Percentiles rank a stretch among this genome's conserved stretches.
Conservation (phyloP, 2,329 filamentous ascomycete species). For the Blumeria hordei region DNA sequence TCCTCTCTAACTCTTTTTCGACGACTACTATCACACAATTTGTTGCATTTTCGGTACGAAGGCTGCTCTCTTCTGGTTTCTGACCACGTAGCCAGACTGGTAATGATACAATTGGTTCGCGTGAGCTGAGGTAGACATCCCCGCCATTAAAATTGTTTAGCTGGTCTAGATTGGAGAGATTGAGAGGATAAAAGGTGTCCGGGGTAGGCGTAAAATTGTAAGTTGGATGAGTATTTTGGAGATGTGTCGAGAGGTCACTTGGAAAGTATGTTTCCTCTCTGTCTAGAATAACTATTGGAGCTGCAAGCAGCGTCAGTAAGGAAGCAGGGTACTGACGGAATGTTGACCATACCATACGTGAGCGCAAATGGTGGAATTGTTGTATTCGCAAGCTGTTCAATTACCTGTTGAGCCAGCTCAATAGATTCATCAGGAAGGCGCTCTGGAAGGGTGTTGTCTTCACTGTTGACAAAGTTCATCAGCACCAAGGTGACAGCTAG, state of each 20-base stretch:
- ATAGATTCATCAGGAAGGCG: conserved; percentile 4
- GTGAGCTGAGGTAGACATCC: conserved; percentile 23
- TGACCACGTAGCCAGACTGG: conserved; percentile 23
- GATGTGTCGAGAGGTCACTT: conserved; percentile 20
- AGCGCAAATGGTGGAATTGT: conserved; percentile 19
- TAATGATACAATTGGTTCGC: conserved; percentile 18
- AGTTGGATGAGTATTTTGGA: conserved; percentile 20
- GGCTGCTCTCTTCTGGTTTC: conserved; percentile 22
- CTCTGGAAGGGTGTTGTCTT: background rate
- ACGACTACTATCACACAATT: conserved; percentile 49
- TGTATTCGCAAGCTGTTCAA: conserved; percentile 1
- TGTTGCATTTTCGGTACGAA: conserved; percentile 19
- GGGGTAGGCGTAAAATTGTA: conserved; percentile 18
- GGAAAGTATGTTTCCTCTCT: conserved; percentile 22
- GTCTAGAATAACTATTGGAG: conserved; percentile 24
- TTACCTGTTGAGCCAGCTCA: background rate
- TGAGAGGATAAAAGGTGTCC: conserved; percentile 16
- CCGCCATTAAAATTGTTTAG: conserved; percentile 18
- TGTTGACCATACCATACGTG: conserved; percentile 16
- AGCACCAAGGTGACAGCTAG: conserved; percentile 5
- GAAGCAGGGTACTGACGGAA: background rate
- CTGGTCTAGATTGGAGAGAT: conserved; percentile 20
- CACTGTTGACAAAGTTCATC: conserved; percentile 3
- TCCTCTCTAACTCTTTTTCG: conserved; percentile 30
- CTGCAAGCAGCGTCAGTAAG: conserved; percentile 12